Conservation (phyloP, 805 yeast genomes). For the Scheffersomyces lignosus region DNA sequence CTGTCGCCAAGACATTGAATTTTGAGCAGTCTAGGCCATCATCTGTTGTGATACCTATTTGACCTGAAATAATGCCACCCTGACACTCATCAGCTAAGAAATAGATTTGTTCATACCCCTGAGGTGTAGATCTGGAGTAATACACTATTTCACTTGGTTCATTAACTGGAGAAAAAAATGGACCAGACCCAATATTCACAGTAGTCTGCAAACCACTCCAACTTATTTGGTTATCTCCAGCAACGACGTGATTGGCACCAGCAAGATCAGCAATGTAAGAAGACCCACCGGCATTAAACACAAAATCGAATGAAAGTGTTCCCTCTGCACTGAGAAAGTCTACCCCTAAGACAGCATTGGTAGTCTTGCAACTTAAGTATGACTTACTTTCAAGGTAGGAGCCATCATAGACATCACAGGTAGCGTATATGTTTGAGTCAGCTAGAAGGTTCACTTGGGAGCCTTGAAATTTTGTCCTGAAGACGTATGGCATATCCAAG, state of each 20-base stretch:
- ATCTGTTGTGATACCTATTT: slow-evolving; percentile 9
- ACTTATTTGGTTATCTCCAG: slow-evolving; percentile 7
- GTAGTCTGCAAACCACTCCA: slow-evolving; percentile 12
- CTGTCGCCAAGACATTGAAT: slow-evolving; percentile 8
- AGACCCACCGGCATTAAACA: slow-evolving; percentile 19
- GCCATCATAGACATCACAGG: slow-evolving; percentile 10
- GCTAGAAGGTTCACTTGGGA: slow-evolving; percentile 9
- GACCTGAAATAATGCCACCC: slow-evolving; percentile 12
- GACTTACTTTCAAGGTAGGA: slow-evolving; percentile 6
- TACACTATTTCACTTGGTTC: slow-evolving; percentile 8
- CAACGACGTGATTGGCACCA: slow-evolving; percentile 8
- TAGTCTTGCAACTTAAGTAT: slow-evolving; percentile 9
- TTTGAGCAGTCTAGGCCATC: slow-evolving; percentile 12
- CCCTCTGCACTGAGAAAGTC: slow-evolving; percentile 7
- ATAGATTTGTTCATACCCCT: slow-evolving; percentile 11
- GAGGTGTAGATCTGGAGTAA: slow-evolving; percentile 16
- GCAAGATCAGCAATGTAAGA: slow-evolving; percentile 9
- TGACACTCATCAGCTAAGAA: slow-evolving; percentile 14
- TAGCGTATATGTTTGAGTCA: slow-evolving; percentile 8
- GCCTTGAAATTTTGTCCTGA: slow-evolving; percentile 13
- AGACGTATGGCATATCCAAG: slow-evolving; percentile 14
- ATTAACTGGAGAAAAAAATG: slow-evolving; percentile 8
- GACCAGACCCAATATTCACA: slow-evolving; percentile 11
- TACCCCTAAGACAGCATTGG: slow-evolving; percentile 1
- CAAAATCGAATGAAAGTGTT: slow-evolving; percentile 13